phyloP scores from a whole-genome alignment of 257 asterid species.

The Solanum phureja region DNA sequence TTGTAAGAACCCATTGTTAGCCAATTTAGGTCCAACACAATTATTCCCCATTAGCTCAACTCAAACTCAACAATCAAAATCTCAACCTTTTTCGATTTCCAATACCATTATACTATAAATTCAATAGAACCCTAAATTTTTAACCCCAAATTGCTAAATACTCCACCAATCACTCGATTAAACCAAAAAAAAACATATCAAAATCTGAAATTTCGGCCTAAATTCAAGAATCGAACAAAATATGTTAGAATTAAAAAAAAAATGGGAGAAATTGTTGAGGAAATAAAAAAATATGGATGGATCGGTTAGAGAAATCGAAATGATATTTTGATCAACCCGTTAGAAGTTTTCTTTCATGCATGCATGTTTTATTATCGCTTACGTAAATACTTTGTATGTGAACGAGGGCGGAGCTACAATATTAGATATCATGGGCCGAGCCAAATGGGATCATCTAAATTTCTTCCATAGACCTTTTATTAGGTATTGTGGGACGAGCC shows the following conservation, averaged over 20 bases:
- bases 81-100: slow-evolving; percentile 12
- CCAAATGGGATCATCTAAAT: background rate
- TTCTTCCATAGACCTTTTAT: background rate
- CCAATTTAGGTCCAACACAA: slow-evolving; percentile 59
- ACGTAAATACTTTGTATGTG: background rate
- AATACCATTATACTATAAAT: background rate
- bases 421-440: background rate
- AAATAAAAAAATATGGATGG: background rate
- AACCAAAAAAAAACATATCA: background rate
- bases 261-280: background rate
- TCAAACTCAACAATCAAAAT: slow-evolving; percentile 1
- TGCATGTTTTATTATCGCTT: background rate
- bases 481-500: background rate
- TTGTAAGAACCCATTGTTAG: slow-evolving; percentile 66
- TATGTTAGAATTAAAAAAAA: background rate
- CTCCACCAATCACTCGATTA: background rate
- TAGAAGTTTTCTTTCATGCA: slow-evolving; percentile 2
- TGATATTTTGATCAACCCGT: background rate
- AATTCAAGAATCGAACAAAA: background rate
- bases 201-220: background rate
- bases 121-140: background rate
- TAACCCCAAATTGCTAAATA: background rate
- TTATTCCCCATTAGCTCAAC: slow-evolving; percentile 49
- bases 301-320: background rate
- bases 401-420: background rate